A percentile compares a stretch with the other conserved stretches of the same genome.
These are phyloP conservation scores for Puccinia brachypodii DNA, from an alignment of 1,284 basidiomycete genomes.

Conservation along the genomic window DNA sequence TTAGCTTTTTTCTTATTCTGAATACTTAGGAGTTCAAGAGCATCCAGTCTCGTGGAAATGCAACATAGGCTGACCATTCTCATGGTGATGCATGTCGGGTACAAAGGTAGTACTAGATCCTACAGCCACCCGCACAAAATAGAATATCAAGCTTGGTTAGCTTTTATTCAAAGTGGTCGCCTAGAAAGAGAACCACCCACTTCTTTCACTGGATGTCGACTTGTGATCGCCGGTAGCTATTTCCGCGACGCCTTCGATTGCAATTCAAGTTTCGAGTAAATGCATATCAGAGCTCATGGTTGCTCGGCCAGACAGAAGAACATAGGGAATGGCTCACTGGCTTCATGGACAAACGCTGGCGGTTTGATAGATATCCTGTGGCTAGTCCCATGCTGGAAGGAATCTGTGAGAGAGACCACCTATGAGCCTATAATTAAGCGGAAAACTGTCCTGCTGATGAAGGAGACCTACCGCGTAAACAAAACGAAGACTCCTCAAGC, in stretches of 20 bases:
- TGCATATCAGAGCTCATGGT: neutral
- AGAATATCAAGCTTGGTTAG: no score
- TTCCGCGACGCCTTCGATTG: conserved; percentile 14
- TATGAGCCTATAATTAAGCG: neutral
- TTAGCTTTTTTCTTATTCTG: neutral
- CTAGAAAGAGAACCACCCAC: neutral
- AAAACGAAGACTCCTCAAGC: conserved; percentile 19
- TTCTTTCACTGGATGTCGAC: conserved; percentile 15
- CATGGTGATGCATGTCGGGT: conserved; percentile 12
- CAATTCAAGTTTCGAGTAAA: neutral
- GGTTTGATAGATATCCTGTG: conserved; percentile 28
- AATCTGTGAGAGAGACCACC: neutral
- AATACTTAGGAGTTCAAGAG: no score
- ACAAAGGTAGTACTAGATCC: conserved; percentile 28
- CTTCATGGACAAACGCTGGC: conserved; percentile 13
- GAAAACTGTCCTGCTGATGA: neutral
- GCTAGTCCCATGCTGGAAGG: conserved; percentile 6
- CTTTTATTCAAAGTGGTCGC: no score
- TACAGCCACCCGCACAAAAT: no score
- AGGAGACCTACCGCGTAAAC: conserved; percentile 1
- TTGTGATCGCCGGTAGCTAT: conserved; percentile 13
- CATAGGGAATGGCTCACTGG: neutral
- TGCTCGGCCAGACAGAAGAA: neutral
- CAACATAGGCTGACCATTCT: neutral
- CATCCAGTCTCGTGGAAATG: no score